Evolutionary conservation across 306 rosid genomes (phyloP).

Genomic region (Vicia villosa): DNA sequence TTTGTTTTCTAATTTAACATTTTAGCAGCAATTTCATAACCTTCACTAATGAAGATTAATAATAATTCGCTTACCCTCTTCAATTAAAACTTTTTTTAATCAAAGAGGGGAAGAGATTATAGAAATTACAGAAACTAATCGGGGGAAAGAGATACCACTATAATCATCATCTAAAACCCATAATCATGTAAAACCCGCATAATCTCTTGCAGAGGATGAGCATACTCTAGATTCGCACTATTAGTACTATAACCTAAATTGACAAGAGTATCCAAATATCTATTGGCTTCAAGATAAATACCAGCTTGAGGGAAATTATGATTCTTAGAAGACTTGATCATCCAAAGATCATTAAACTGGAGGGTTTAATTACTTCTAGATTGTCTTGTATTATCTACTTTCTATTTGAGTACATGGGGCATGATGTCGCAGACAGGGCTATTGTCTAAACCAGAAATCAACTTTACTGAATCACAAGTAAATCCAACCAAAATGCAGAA

Average conservation of each 20-base stretch:
- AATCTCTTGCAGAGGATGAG: too few relatives aligned
- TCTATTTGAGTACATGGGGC: constrained; percentile 98
- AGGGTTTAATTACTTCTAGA: constrained; percentile 90
- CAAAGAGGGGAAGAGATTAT: too few relatives aligned
- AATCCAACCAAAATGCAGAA: too few relatives aligned
- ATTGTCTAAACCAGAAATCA: constrained; percentile 85
- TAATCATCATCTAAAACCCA: too few relatives aligned
- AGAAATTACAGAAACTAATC: too few relatives aligned
- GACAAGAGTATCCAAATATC: too few relatives aligned
- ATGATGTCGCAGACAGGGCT: constrained; percentile 94
- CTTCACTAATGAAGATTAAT: background rate
- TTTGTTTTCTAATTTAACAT: constrained; percentile 9
- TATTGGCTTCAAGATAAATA: too few relatives aligned
- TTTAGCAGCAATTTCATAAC: constrained; percentile 11
- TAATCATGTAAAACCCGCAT: too few relatives aligned
- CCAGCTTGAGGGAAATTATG: constrained; percentile 84
- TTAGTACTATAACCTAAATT: too few relatives aligned
- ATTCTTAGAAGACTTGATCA: constrained; percentile 96
- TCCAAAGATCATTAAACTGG: constrained; percentile 82
- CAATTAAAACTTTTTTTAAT: background rate
- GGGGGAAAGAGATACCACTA: too few relatives aligned
- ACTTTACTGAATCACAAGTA: constrained; percentile 75
- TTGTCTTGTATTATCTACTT: constrained; percentile 90
- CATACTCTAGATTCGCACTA: too few relatives aligned
- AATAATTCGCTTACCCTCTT: background rate